phyloP scores from a whole-genome alignment of 306 rosid species.

The Citrullus mucosospermus region DNA sequence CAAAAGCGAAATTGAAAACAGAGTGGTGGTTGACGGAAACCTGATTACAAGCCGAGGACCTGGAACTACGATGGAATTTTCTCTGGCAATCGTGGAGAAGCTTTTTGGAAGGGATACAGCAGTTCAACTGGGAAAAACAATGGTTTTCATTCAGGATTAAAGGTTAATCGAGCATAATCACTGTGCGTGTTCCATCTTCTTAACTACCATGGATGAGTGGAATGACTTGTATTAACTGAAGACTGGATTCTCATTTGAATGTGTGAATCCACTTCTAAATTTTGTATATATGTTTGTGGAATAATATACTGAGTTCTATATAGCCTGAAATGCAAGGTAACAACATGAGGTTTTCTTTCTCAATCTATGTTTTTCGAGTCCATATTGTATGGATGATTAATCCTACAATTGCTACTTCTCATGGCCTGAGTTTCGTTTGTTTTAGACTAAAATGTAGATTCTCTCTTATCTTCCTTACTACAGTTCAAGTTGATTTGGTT shows the following conservation, averaged over 20 bases:
- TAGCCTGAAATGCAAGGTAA: background rate
- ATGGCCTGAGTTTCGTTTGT: background rate
- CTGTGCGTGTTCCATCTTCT: background rate
- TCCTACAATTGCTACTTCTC: background rate
- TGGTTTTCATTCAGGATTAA: conserved; percentile 30
- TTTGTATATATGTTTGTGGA: background rate
- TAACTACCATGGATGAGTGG: background rate
- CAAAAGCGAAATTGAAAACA: conserved; percentile 55
- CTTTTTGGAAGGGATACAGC: conserved; percentile 49
- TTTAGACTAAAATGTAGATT: no score
- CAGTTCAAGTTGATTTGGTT: background rate
- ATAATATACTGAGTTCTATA: background rate
- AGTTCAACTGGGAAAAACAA: conserved; percentile 39
- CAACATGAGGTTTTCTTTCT: background rate
- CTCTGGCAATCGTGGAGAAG: conserved; percentile 71
- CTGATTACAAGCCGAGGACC: conserved; percentile 89
- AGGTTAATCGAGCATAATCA: background rate
- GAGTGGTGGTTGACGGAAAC: conserved; percentile 76
- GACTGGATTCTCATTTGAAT: conserved; percentile 1
- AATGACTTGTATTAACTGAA: background rate
- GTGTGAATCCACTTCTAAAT: conserved; percentile 1
- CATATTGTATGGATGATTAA: background rate
- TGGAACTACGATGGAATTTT: conserved; percentile 69
- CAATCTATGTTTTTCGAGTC: background rate
- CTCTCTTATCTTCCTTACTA: no score